These are phyloP conservation scores for Lentinula sp. DNA, from an alignment of 768 basidiomycete genomes.

Conservation along the genomic window DNA sequence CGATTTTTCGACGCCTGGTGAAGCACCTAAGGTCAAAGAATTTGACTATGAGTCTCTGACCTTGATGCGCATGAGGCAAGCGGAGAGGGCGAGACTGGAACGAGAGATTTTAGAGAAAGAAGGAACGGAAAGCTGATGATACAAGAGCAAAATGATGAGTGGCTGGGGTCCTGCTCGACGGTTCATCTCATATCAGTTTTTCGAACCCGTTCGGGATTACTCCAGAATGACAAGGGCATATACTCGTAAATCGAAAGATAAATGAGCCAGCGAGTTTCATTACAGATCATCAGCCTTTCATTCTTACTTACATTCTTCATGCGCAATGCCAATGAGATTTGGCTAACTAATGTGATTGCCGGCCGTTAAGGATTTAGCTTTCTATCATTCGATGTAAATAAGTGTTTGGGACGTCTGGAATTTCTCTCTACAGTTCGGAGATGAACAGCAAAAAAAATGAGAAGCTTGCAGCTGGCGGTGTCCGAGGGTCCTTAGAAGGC, in stretches of 20 bases:
- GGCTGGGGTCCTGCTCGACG: not conserved
- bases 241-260: too few species aligned
- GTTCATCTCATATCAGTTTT: not conserved
- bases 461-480: not conserved
- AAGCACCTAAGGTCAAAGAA: constrained; percentile 23
- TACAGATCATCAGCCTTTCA: too few species aligned
- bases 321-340: too few species aligned
- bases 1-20: constrained; percentile 20
- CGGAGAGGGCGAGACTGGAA: constrained; percentile 72
- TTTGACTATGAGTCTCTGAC: constrained; percentile 79
- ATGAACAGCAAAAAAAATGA: not conserved
- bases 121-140: constrained; percentile 27
- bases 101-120: constrained; percentile 72
- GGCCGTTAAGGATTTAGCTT: too few species aligned
- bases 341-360: too few species aligned
- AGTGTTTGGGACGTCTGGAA: too few species aligned
- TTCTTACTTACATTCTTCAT: too few species aligned
- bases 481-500: not conserved
- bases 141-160: not conserved
- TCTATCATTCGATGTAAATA: too few species aligned
- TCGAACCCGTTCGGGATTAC: too few species aligned
- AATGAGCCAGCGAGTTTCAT: too few species aligned
- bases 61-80: constrained; percentile 74
- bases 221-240: too few species aligned
- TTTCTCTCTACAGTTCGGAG: not conserved